phyloP scores from a whole-genome alignment of 2,329 filamentous ascomycete species.

The Paecilomyces sp. region DNA sequence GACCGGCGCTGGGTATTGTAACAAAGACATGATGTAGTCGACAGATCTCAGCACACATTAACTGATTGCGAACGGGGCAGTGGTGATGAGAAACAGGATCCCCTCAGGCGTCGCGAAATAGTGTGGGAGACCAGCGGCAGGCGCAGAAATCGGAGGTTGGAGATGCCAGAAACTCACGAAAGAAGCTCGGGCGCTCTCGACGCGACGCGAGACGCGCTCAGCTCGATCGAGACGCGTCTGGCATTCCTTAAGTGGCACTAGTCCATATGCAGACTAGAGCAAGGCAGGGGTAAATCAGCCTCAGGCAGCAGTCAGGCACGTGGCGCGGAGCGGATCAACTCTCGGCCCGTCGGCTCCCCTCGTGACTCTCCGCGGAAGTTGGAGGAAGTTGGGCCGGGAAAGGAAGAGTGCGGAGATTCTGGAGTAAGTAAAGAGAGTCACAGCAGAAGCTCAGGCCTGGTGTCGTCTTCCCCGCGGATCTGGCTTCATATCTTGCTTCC shows the following conservation, averaged over 20 bases:
- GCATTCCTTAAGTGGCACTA: conserved; percentile 12
- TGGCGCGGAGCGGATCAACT: conserved; percentile 25
- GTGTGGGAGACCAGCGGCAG: not conserved
- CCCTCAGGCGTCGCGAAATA: not conserved
- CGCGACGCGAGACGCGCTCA: conserved; percentile 18
- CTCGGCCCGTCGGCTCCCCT: conserved; percentile 19
- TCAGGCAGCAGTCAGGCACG: conserved; percentile 4
- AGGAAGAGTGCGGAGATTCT: conserved; percentile 9
- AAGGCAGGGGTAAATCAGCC: conserved; percentile 5
- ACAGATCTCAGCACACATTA: not conserved
- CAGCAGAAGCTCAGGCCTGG: conserved; percentile 14
- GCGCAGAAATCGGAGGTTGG: conserved; percentile 9
- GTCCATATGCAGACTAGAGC: conserved; percentile 7
- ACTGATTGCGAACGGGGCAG: not conserved
- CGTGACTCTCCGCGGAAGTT: not conserved
- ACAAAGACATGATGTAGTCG: conserved; percentile 67
- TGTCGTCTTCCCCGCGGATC: conserved; percentile 10
- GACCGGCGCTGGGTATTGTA: conserved; percentile 69
- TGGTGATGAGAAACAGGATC: not conserved
- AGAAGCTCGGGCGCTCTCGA: conserved; percentile 9
- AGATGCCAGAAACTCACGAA: conserved; percentile 3
- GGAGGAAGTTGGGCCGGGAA: conserved; percentile 2
- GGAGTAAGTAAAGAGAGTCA: conserved; percentile 7
- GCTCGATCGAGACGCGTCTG: conserved; percentile 12
- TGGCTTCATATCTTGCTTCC: conserved; percentile 1